phyloP scores from a whole-genome alignment of 495 filamentous ascomycete species.

The Monascus purpureus region DNA sequence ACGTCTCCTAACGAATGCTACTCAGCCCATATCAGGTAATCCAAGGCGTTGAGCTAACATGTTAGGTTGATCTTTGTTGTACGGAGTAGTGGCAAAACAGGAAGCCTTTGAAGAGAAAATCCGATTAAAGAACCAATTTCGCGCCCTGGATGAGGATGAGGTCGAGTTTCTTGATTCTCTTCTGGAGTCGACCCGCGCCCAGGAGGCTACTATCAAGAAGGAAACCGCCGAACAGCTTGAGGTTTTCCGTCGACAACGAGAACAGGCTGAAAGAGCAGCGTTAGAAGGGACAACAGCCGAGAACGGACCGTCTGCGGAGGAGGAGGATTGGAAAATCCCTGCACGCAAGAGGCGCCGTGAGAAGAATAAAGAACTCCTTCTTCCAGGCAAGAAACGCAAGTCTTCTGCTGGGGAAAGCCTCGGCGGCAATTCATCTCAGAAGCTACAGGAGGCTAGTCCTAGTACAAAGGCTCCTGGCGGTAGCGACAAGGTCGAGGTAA shows the following conservation, averaged over 20 bases:
- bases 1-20: too few species aligned
- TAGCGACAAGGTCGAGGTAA: slow-evolving; percentile 1
- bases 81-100: slow-evolving; percentile 67
- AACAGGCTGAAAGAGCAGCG: slow-evolving; percentile 44
- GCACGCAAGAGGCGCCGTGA: slow-evolving; percentile 46
- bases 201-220: slow-evolving; percentile 59
- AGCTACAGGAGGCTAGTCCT: slow-evolving; percentile 5
- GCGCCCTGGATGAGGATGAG: slow-evolving; percentile 85
- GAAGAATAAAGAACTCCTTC: slow-evolving; percentile 36
- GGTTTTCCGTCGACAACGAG: slow-evolving; percentile 52
- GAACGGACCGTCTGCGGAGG: slow-evolving; percentile 18
- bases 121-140: slow-evolving; percentile 84
- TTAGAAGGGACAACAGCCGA: slow-evolving; percentile 24
- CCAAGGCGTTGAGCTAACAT: slow-evolving; percentile 32
- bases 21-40: background rate
- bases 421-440: slow-evolving; percentile 4
- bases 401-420: slow-evolving; percentile 16
- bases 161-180: slow-evolving; percentile 80
- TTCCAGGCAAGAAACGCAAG: slow-evolving; percentile 47
- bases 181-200: slow-evolving; percentile 47
- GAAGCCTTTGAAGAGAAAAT: slow-evolving; percentile 89
- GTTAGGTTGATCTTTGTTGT: slow-evolving; percentile 28
- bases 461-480: slow-evolving; percentile 1
- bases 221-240: slow-evolving; percentile 64
- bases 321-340: slow-evolving; percentile 40